Percentiles rank a stretch among this genome's conserved stretches.
Evolutionary conservation across 1,284 basidiomycete genomes (phyloP).

Genomic region (Cystobasidiaceae sp.): DNA sequence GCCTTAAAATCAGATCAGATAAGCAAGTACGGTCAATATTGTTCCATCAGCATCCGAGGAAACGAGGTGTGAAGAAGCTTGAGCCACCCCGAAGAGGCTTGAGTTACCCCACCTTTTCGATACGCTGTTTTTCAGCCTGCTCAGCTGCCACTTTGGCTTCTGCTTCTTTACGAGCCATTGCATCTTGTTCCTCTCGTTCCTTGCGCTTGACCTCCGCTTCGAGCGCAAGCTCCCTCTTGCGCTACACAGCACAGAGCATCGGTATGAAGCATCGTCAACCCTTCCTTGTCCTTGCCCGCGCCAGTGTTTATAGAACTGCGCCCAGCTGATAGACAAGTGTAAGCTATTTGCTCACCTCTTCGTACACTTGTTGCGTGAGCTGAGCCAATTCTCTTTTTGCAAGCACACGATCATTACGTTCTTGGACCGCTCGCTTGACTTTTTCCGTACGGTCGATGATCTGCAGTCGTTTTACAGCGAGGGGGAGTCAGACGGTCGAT

Average conservation of each 20-base stretch:
- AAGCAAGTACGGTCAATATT: no score
- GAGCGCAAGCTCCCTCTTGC: constrained; percentile 14
- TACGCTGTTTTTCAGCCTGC: neutral
- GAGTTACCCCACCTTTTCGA: constrained; percentile 3
- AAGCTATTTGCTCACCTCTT: neutral
- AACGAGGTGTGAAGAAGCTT: neutral
- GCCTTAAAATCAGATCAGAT: neutral
- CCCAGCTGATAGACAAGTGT: neutral
- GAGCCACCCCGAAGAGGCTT: neutral
- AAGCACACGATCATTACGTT: constrained; percentile 44
- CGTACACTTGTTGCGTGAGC: constrained; percentile 6
- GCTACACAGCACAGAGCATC: neutral
- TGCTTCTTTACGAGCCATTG: neutral
- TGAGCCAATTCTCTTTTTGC: constrained; percentile 34
- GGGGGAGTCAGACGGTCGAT: no score
- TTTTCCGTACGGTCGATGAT: constrained; percentile 9
- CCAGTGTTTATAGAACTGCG: no score
- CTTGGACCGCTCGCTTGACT: constrained; percentile 5
- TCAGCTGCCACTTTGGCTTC: neutral
- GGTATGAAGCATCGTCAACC: no score
- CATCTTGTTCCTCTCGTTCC: neutral
- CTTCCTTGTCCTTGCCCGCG: no score
- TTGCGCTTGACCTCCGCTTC: constrained; percentile 7
- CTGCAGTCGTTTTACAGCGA: no score
- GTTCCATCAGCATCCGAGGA: neutral